Evolutionary conservation across 2,329 filamentous ascomycete genomes (phyloP).

Genomic region (Trichoderma sp.): DNA sequence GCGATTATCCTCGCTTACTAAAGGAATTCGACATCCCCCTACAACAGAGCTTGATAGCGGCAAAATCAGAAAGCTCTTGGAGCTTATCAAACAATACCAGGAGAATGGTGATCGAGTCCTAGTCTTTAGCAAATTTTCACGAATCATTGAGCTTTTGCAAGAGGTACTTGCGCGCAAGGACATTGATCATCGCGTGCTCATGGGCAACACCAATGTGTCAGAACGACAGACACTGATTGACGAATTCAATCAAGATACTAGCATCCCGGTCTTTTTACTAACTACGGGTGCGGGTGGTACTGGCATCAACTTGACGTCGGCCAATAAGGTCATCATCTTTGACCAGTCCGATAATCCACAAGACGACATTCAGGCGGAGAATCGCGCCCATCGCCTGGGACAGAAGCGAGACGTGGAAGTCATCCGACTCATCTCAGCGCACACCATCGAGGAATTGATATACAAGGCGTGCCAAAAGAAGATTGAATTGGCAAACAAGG

Average conservation of each 20-base stretch:
- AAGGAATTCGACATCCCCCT: slow-evolving; percentile 55
- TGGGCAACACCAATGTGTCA: slow-evolving; percentile 78
- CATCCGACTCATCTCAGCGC: slow-evolving; percentile 75
- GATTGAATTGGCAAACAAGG: slow-evolving; percentile 75
- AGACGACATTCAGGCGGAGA: slow-evolving; percentile 97
- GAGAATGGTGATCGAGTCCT: slow-evolving; percentile 82
- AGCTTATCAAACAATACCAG: slow-evolving; percentile 72
- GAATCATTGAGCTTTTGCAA: slow-evolving; percentile 86
- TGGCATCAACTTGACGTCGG: slow-evolving; percentile 91
- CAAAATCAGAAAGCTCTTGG: slow-evolving; percentile 79
- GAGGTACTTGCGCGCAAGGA: slow-evolving; percentile 73
- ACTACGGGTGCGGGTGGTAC: slow-evolving; percentile 95
- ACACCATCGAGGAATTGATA: slow-evolving; percentile 91
- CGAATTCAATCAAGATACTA: slow-evolving; percentile 72
- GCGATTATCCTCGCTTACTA: slow-evolving; percentile 56
- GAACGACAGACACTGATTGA: slow-evolving; percentile 88
- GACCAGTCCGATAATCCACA: slow-evolving; percentile 98
- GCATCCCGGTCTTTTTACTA: slow-evolving; percentile 87
- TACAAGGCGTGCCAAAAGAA: slow-evolving; percentile 90
- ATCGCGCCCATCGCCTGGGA: slow-evolving; percentile 91
- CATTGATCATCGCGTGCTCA: slow-evolving; percentile 81
- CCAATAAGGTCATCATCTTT: slow-evolving; percentile 97
- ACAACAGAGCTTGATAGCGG: slow-evolving; percentile 65
- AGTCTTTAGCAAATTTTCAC: slow-evolving; percentile 91
- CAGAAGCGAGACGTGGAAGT: slow-evolving; percentile 91